These are phyloP conservation scores for Pseudozyma sp. DNA, from an alignment of 1,284 basidiomycete species.

Conservation along the genomic window DNA sequence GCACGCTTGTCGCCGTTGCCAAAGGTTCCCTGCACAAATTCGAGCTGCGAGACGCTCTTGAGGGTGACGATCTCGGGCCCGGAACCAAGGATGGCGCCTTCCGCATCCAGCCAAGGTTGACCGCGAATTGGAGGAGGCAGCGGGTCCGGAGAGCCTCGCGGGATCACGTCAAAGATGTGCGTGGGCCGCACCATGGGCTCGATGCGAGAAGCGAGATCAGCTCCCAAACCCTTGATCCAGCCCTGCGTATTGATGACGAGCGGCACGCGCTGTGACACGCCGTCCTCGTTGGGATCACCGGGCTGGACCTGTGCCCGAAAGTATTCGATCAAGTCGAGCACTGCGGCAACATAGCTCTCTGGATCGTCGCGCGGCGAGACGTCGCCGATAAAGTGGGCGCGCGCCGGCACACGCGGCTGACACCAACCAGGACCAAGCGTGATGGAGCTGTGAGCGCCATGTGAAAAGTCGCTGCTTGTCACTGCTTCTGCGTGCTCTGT, in stretches of 20 bases:
- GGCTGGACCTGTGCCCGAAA: slow-evolving; percentile 68
- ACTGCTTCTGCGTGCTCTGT: not conserved
- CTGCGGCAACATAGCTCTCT: slow-evolving; percentile 79
- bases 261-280: slow-evolving; percentile 70
- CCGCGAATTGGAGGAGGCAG: slow-evolving; percentile 23
- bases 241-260: slow-evolving; percentile 96
- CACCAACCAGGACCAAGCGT: slow-evolving; percentile 60
- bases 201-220: slow-evolving; percentile 80
- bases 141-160: slow-evolving; percentile 14
- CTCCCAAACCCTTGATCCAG: slow-evolving; percentile 93
- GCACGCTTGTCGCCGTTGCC: slow-evolving; percentile 6
- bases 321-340: slow-evolving; percentile 77
- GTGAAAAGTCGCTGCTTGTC: not conserved
- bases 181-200: slow-evolving; percentile 78
- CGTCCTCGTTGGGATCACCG: slow-evolving; percentile 7
- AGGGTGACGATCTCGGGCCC: slow-evolving; percentile 34
- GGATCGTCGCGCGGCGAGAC: slow-evolving; percentile 83
- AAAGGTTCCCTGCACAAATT: slow-evolving; percentile 23
- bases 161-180: slow-evolving; percentile 74
- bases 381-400: slow-evolving; percentile 86
- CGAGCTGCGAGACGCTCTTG: slow-evolving; percentile 37
- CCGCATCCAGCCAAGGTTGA: slow-evolving; percentile 29
- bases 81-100: slow-evolving; percentile 33
- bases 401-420: slow-evolving; percentile 75
- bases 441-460: slow-evolving; percentile 10